Base-by-base conservation (phyloP, 2,329 filamentous ascomycete species). In the Knoxdaviesia proteae region DNA sequence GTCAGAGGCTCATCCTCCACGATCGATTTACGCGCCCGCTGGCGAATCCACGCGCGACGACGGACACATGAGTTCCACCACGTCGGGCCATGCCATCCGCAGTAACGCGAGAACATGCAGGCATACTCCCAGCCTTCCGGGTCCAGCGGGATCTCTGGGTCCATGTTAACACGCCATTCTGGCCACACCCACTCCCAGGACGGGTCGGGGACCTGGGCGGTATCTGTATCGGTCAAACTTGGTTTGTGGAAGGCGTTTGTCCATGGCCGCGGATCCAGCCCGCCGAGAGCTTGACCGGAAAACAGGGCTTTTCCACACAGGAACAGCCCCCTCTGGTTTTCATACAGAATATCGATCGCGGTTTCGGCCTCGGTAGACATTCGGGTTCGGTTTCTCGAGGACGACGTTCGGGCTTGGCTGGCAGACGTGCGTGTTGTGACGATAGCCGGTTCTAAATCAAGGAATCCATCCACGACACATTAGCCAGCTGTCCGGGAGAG, bases 51-150 rank as follows among this genome's bases (percentile, higher is more conserved):
- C 29, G 84, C 75, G 47, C 90, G 71, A 50, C 90, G 68, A 34
- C 90, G 71, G n/a, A 94, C 90, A 54, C 88, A 98, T 1, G 84
- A 93, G 56, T 87, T 88, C 59, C 84, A 94, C 87, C 88, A 96
- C 31, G 75, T 80, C 11, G 82, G 81, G 3, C 79, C 78, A 58
- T 98, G 90, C 90, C 90, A 98, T 3, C 76, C 74, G 49, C 81
- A 84, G 37, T 61, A 65, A 46, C 69, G 74, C 49, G 66, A 65
- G 55, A 96, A 98, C 49, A 82, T 79, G 56, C 94, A 86, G 10
- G 84, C 90, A 59, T 98, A 98, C 56, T 93, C 80, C 90, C 90
- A 98, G 4, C 90, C 90, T 48, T 88, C 82, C 47, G 88, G 80
- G 53, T 96, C 90, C 35, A 59, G 51, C 30, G 54, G 43, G 7